Evolutionary conservation across 345 rosid genomes (phyloP).

Genomic region (Brassica carinata): DNA sequence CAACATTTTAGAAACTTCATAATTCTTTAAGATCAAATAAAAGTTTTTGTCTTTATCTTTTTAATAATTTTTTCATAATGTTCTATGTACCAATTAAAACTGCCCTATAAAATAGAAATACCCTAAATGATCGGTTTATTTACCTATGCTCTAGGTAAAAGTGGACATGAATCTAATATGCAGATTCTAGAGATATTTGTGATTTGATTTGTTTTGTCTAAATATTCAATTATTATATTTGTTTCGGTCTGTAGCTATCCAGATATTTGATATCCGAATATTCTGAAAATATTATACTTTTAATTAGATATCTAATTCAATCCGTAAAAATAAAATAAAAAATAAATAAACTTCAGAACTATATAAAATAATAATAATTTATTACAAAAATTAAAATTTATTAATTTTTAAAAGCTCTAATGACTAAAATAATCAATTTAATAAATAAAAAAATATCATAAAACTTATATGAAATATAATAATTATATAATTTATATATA

Average conservation of each 20-base stretch:
- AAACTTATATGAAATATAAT: too few relatives aligned
- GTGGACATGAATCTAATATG: neutral
- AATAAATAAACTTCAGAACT: too few relatives aligned
- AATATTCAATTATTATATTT: too few relatives aligned
- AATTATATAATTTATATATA: too few relatives aligned
- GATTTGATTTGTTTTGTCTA: neutral
- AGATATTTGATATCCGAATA: neutral
- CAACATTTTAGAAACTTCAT: neutral
- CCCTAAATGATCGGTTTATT: neutral
- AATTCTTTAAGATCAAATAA: neutral
- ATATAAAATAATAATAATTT: too few relatives aligned
- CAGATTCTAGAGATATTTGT: too few relatives aligned
- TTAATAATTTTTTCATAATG: neutral
- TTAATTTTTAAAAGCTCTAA: neutral
- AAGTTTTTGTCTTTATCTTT: neutral
- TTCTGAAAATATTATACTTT: too few relatives aligned
- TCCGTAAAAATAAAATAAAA: too few relatives aligned
- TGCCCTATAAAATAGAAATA: neutral
- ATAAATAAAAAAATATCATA: too few relatives aligned
- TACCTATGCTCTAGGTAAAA: neutral
- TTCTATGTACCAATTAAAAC: neutral
- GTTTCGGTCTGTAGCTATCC: neutral
- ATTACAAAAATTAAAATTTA: too few relatives aligned
- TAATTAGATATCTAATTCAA: neutral
- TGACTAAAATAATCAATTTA: neutral